Conservation (phyloP, 1,284 basidiomycete genomes). For the Albatrellus sp. region DNA sequence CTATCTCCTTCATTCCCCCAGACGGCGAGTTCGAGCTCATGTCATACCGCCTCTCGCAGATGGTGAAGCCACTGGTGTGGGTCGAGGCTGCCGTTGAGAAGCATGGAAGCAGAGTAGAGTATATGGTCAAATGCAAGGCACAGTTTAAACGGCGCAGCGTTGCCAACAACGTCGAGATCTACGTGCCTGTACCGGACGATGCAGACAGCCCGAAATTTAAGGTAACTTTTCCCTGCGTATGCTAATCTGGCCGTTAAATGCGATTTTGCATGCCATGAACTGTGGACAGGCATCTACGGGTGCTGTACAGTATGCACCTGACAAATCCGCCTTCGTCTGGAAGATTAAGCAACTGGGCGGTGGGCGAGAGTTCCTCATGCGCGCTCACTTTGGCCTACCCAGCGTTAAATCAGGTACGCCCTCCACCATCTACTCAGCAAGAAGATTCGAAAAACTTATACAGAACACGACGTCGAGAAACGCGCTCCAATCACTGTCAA, state of each 20-base stretch:
- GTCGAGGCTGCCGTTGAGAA: constrained; percentile 95
- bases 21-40: constrained; percentile 99
- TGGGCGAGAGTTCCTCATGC: constrained; percentile 88
- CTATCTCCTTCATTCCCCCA: constrained; percentile 98
- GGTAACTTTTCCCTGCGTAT: constrained; percentile 23
- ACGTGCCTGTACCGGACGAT: constrained; percentile 96
- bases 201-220: constrained; percentile 97
- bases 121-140: constrained; percentile 96
- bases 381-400: constrained; percentile 90
- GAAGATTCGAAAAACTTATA: constrained; percentile 1
- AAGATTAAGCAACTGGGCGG: constrained; percentile 95
- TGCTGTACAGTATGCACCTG: constrained; percentile 87
- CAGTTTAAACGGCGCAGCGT: constrained; percentile 96
- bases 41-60: constrained; percentile 91
- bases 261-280: background rate
- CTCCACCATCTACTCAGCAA: background rate
- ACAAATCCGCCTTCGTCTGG: constrained; percentile 95
- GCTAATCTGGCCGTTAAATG: background rate
- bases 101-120: constrained; percentile 92
- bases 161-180: constrained; percentile 98
- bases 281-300: constrained; percentile 70
- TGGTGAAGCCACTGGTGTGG: constrained; percentile 97
- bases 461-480: constrained; percentile 74
- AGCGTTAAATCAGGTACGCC: constrained; percentile 73
- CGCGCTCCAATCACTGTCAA: constrained; percentile 92